A percentile compares a stretch with the other conserved stretches of the same genome.
phyloP scores from a whole-genome alignment of 2,329 filamentous ascomycete species.

The Sordariomycetes sp. region DNA sequence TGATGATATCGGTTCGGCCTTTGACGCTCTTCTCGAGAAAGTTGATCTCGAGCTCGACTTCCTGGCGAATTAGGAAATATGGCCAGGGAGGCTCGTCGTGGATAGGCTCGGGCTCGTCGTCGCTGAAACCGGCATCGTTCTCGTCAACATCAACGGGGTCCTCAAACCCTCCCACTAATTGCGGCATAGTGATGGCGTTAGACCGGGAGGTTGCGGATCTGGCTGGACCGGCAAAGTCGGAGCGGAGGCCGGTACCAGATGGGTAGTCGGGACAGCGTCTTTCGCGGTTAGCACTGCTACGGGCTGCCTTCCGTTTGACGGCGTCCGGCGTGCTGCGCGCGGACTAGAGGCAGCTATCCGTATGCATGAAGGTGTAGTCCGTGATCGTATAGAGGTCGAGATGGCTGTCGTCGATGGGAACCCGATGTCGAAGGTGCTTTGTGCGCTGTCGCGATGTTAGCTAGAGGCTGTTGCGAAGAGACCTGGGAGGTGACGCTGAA shows the following conservation, averaged over 20 bases:
- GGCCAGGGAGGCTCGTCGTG: slow-evolving; percentile 25
- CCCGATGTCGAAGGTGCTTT: neutral
- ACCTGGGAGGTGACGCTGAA: neutral
- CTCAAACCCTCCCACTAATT: neutral
- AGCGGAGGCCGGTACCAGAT: neutral
- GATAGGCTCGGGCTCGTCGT: slow-evolving; percentile 19
- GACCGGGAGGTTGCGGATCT: neutral
- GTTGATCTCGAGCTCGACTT: slow-evolving; percentile 81
- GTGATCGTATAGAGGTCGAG: neutral
- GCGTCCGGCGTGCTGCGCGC: slow-evolving; percentile 2
- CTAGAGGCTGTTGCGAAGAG: neutral
- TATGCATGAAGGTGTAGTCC: slow-evolving; percentile 1
- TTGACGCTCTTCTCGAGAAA: slow-evolving; percentile 65
- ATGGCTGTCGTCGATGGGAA: neutral
- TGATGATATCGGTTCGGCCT: slow-evolving; percentile 72
- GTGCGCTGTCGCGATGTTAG: neutral
- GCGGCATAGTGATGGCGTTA: neutral
- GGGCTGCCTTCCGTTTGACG: neutral
- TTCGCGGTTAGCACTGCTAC: neutral
- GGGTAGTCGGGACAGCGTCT: neutral
- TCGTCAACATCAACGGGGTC: neutral
- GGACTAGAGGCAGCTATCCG: neutral
- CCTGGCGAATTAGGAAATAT: slow-evolving; percentile 64
- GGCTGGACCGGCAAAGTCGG: neutral
- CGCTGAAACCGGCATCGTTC: neutral